These are phyloP conservation scores for Ogataea neopini DNA, from an alignment of 805 yeast species.

Conservation along the genomic window DNA sequence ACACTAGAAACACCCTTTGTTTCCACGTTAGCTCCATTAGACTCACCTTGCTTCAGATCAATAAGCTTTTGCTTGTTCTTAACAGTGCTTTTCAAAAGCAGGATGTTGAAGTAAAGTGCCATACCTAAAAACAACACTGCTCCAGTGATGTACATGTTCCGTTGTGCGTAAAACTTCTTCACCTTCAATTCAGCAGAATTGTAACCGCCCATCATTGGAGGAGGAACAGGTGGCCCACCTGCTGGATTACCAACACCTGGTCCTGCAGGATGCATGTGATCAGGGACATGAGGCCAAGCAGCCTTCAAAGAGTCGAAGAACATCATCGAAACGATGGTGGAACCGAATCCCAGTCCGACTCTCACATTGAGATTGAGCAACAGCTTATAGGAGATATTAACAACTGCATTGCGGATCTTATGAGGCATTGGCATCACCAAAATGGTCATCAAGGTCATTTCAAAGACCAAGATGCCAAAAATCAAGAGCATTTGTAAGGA, in stretches of 20 bases:
- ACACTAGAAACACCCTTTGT: constrained; percentile 37
- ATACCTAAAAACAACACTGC: constrained; percentile 50
- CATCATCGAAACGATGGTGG: constrained; percentile 42
- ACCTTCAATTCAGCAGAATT: constrained; percentile 37
- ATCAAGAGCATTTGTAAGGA: constrained; percentile 35
- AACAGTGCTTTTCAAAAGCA: constrained; percentile 47
- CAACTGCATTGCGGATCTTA: constrained; percentile 39
- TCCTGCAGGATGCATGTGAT: constrained; percentile 6
- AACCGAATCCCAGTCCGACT: constrained; percentile 43
- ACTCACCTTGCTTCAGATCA: constrained; percentile 7
- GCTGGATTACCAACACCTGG: constrained; percentile 1
- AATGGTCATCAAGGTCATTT: constrained; percentile 44
- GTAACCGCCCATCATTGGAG: constrained; percentile 14
- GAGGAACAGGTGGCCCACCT: constrained; percentile 9
- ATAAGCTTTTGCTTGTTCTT: constrained; percentile 32
- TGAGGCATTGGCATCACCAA: constrained; percentile 53
- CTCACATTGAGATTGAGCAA: constrained; percentile 39
- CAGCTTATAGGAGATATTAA: constrained; percentile 34
- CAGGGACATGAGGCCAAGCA: constrained; percentile 24
- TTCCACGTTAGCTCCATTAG: constrained; percentile 42
- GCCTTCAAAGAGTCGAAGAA: constrained; percentile 46
- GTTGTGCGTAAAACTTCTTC: constrained; percentile 54
- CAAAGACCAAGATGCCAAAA: constrained; percentile 45
- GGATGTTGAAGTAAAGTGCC: constrained; percentile 45
- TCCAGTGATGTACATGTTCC: constrained; percentile 57